phyloP scores from a whole-genome alignment of 164 flowering plant genomes.

The Nymphaea thermarum region DNA sequence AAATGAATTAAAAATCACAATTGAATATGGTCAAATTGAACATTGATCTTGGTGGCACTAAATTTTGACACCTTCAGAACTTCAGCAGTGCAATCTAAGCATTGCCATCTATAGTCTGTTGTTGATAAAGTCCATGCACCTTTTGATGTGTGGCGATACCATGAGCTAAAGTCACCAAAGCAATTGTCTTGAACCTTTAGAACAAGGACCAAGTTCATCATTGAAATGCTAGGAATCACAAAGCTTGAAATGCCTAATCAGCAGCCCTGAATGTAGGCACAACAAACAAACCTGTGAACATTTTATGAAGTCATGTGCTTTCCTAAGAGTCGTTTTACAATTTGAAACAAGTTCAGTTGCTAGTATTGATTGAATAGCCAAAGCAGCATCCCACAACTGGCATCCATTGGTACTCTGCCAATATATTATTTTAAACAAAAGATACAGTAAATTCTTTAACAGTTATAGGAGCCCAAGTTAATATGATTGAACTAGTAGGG shows the following conservation, averaged over 20 bases:
- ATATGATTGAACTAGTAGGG: too few species aligned
- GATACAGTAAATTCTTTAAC: too few species aligned
- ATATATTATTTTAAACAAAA: too few species aligned
- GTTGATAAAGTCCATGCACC: constrained; percentile 36
- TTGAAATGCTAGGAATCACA: neutral
- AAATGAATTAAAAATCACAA: neutral
- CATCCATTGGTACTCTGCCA: constrained; percentile 24
- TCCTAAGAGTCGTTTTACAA: constrained; percentile 16
- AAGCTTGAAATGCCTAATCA: neutral
- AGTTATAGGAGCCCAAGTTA: too few species aligned
- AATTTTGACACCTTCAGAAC: constrained; percentile 18
- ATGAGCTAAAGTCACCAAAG: constrained; percentile 11
- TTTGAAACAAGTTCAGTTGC: constrained; percentile 12
- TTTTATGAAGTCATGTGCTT: constrained; percentile 23
- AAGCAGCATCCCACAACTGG: constrained; percentile 29
- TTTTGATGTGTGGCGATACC: constrained; percentile 25
- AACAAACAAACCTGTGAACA: constrained; percentile 17
- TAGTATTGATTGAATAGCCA: constrained; percentile 20
- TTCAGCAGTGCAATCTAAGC: constrained; percentile 38
- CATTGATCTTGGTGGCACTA: neutral
- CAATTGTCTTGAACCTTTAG: constrained; percentile 20
- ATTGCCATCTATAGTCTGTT: constrained; percentile 40
- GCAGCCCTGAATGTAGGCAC: neutral
- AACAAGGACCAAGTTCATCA: neutral
- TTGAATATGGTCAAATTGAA: neutral